Percentiles rank a stretch among this genome's conserved stretches.
Evolutionary conservation across 208 protist genomes (phyloP).

Genomic region (Vickermania spadyakhi): DNA sequence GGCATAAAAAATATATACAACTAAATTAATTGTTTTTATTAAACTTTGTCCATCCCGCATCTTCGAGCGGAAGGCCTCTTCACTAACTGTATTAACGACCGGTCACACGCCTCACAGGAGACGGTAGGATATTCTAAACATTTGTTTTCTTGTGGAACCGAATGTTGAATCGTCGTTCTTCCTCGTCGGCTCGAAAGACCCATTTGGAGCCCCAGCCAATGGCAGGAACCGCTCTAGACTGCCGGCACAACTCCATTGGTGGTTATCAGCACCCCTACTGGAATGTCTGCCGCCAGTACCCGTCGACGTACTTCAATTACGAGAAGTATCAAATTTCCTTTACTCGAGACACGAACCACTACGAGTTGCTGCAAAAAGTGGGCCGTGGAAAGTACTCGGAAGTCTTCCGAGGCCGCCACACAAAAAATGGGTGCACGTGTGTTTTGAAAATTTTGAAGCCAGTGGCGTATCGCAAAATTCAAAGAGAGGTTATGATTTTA

Average conservation of each 20-base stretch:
- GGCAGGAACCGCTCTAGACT: background rate
- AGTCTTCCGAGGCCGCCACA: conserved; percentile 96
- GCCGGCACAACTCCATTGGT: background rate
- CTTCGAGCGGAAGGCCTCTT: no score
- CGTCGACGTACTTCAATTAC: conserved; percentile 92
- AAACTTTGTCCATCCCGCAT: no score
- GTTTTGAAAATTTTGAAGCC: conserved; percentile 99
- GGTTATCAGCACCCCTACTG: conserved; percentile 65
- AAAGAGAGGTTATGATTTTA: conserved; percentile 98
- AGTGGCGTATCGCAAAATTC: conserved; percentile 99
- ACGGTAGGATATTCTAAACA: background rate
- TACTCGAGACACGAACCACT: conserved; percentile 87
- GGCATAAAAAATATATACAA: no score
- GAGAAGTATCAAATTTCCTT: conserved; percentile 76
- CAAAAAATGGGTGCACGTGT: conserved; percentile 81
- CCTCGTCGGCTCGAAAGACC: background rate
- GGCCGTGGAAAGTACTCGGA: conserved; percentile 99
- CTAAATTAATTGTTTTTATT: no score
- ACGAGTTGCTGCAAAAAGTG: conserved; percentile 95
- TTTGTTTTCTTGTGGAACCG: no score
- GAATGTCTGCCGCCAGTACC: conserved; percentile 62
- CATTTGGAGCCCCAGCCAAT: background rate
- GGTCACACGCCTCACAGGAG: background rate
- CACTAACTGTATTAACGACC: no score
- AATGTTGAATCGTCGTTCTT: background rate